These are phyloP conservation scores for Basidioascus undulatus DNA, from an alignment of 768 basidiomycete species.

Conservation along the genomic window DNA sequence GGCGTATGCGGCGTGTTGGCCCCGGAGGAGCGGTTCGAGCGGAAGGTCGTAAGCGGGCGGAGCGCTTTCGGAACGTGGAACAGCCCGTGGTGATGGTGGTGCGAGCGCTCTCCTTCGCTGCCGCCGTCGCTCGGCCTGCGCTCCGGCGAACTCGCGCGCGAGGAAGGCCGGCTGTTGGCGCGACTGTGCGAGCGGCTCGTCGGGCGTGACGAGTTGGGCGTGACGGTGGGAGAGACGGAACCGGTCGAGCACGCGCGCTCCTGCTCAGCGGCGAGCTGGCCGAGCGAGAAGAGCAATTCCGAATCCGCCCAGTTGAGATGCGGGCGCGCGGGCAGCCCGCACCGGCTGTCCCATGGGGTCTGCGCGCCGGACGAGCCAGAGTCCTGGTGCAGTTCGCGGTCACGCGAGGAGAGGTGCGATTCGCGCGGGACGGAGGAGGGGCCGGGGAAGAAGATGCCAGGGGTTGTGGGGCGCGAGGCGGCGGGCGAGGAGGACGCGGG, in stretches of 20 bases:
- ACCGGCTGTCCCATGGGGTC: slow-evolving; percentile 6
- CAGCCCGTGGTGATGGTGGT: slow-evolving; percentile 4
- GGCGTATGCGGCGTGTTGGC: background rate
- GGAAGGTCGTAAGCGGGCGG: slow-evolving; percentile 8
- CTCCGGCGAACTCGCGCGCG: slow-evolving; percentile 8
- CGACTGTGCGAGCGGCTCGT: slow-evolving; percentile 1
- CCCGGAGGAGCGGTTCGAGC: background rate
- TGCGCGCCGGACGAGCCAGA: background rate
- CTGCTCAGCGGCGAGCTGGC: slow-evolving; percentile 20
- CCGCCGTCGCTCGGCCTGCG: slow-evolving; percentile 9
- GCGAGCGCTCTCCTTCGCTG: slow-evolving; percentile 1
- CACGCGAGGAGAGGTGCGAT: background rate
- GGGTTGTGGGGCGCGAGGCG: slow-evolving; percentile 6
- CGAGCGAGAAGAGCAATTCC: slow-evolving; percentile 48
- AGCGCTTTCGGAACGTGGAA: slow-evolving; percentile 13
- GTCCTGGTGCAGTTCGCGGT: background rate
- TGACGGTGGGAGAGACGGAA: no score
- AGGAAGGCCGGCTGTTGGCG: slow-evolving; percentile 9
- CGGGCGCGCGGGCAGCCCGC: no score
- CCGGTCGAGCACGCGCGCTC: no score
- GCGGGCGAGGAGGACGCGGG: slow-evolving; percentile 9
- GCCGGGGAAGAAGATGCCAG: no score
- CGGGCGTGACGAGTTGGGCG: slow-evolving; percentile 1
- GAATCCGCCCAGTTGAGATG: slow-evolving; percentile 57
- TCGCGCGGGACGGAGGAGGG: slow-evolving; percentile 3